These are phyloP conservation scores for Yamadazyma akitaensis DNA, from an alignment of 805 yeast species.

Conservation along the genomic window DNA sequence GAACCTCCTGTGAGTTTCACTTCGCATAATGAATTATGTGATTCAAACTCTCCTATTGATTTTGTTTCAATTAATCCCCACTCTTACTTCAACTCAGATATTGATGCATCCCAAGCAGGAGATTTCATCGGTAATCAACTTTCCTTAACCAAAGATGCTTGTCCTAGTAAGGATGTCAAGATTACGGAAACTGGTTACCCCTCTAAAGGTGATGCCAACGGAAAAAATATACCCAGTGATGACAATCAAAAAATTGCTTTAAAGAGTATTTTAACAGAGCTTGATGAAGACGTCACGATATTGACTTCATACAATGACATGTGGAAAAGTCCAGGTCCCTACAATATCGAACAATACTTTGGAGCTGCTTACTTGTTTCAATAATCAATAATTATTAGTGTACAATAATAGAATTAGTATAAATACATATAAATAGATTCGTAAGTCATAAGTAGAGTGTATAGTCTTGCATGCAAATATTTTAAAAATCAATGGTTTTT, in stretches of 20 bases:
- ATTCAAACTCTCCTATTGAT: slow-evolving; percentile 61
- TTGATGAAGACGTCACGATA: slow-evolving; percentile 62
- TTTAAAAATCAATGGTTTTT: slow-evolving; percentile 52
- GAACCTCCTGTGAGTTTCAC: slow-evolving; percentile 83
- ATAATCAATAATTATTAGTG: background rate
- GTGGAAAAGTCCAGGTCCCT: slow-evolving; percentile 85
- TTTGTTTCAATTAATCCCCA: slow-evolving; percentile 85
- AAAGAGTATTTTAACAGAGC: slow-evolving; percentile 52
- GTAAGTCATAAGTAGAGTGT: background rate
- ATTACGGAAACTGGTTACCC: slow-evolving; percentile 93
- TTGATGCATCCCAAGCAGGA: slow-evolving; percentile 69
- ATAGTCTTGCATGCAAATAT: background rate
- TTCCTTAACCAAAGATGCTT: slow-evolving; percentile 48
- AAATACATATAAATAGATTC: slow-evolving; percentile 4
- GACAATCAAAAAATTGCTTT: slow-evolving; percentile 75
- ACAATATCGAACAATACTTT: slow-evolving; percentile 83
- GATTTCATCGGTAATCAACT: slow-evolving; percentile 64
- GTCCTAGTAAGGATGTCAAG: slow-evolving; percentile 52
- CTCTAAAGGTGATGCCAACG: slow-evolving; percentile 65
- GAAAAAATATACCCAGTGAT: slow-evolving; percentile 65
- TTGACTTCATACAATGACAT: slow-evolving; percentile 78
- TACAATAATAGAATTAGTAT: slow-evolving; percentile 4
- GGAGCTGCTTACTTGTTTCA: slow-evolving; percentile 53
- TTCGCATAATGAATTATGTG: slow-evolving; percentile 63
- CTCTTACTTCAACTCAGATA: slow-evolving; percentile 69